Conservation (phyloP, 2,329 filamentous ascomycete species). For the Colletotrichum sojae region DNA sequence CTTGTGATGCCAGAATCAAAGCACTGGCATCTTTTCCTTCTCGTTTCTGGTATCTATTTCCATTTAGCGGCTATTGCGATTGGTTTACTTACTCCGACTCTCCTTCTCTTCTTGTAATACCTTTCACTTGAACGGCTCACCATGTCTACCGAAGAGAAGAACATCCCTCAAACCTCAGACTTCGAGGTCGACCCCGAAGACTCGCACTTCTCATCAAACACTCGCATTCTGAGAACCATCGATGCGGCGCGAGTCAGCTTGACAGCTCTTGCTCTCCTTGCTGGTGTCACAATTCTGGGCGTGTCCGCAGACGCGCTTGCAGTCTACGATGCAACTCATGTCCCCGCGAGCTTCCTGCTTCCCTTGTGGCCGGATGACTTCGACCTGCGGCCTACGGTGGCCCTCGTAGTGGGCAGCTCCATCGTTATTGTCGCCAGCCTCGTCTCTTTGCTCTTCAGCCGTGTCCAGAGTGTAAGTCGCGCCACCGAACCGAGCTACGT, state of each 20-base stretch:
- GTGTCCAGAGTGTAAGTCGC: constrained; percentile 64
- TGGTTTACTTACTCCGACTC: not conserved
- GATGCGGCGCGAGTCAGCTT: constrained; percentile 63
- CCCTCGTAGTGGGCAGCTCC: constrained; percentile 66
- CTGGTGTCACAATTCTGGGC: constrained; percentile 67
- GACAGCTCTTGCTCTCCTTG: constrained; percentile 64
- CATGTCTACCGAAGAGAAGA: constrained; percentile 53
- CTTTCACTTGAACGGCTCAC: not conserved
- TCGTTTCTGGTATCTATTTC: constrained; percentile 15
- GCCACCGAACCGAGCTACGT: not conserved
- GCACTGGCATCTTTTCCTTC: not conserved
- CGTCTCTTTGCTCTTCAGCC: constrained; percentile 63
- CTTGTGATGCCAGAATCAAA: constrained; percentile 7
- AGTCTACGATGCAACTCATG: constrained; percentile 69
- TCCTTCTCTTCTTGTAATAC: constrained; percentile 3
- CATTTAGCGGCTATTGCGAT: constrained; percentile 4
- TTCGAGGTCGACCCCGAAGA: constrained; percentile 64
- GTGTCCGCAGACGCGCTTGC: constrained; percentile 67
- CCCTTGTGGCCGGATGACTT: constrained; percentile 72
- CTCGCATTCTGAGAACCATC: constrained; percentile 55
- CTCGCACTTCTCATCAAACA: constrained; percentile 53
- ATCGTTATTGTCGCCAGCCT: constrained; percentile 65
- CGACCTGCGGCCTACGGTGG: constrained; percentile 69
- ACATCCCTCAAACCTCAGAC: constrained; percentile 59
- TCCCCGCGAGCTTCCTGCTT: constrained; percentile 62